A percentile compares a stretch with the other conserved stretches of the same genome.
phyloP scores from a whole-genome alignment of 148 eudicot species.

The Silene conica region DNA sequence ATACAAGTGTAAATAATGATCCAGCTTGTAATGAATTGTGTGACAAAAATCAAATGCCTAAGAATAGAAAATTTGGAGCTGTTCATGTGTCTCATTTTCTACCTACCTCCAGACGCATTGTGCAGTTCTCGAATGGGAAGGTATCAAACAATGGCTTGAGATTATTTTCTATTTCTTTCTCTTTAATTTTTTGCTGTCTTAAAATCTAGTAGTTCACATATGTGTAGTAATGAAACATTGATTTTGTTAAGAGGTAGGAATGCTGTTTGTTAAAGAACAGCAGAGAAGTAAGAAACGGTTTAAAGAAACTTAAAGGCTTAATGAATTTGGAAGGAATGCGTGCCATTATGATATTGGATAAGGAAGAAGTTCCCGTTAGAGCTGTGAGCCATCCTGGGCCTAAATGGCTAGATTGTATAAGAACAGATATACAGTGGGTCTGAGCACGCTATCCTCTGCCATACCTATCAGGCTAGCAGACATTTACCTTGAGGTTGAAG shows the following conservation, averaged over 20 bases:
- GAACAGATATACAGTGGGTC: neutral
- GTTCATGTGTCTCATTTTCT: conserved; percentile 67
- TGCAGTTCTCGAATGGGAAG: conserved; percentile 96
- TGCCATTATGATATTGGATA: neutral
- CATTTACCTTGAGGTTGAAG: neutral
- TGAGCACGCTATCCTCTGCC: neutral
- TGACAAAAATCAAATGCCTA: conserved; percentile 20
- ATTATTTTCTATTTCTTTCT: neutral
- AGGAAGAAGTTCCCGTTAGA: neutral
- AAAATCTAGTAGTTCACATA: neutral
- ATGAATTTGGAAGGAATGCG: neutral
- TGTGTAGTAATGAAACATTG: neutral
- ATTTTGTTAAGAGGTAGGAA: neutral
- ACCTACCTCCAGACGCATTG: conserved; percentile 92
- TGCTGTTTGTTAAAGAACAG: neutral
- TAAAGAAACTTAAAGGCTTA: neutral
- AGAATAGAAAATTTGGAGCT: conserved; percentile 25
- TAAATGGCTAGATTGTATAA: neutral
- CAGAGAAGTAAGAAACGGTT: neutral
- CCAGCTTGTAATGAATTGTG: conserved; percentile 22
- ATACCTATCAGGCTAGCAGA: neutral
- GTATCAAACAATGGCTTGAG: conserved; percentile 28
- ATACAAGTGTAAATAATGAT: conserved; percentile 26
- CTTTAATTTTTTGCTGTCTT: neutral
- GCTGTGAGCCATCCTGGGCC: neutral